A percentile compares a stretch with the other conserved stretches of the same genome.
These are phyloP conservation scores for Aeschynomene evenia DNA, from an alignment of 306 rosid genomes.

Conservation along the genomic window DNA sequence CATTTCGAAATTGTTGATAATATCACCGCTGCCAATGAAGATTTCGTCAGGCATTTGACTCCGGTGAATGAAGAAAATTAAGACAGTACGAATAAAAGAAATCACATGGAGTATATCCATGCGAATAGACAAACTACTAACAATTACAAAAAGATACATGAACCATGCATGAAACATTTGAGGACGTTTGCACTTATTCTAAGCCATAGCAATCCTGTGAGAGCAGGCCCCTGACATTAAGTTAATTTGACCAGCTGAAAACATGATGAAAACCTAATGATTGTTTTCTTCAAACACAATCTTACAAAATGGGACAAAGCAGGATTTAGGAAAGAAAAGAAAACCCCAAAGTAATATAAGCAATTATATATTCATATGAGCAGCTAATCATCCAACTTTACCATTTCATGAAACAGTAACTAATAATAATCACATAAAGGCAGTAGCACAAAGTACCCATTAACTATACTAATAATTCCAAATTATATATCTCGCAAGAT, in stretches of 20 bases:
- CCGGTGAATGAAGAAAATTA: not conserved
- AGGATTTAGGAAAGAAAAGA: not conserved
- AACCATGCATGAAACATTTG: not conserved
- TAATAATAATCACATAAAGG: slow-evolving; percentile 3
- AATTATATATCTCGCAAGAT: not conserved
- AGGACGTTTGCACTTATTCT: not conserved
- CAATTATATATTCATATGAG: not conserved
- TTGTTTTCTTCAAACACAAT: not conserved
- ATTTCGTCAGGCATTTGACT: not conserved
- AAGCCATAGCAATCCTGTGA: slow-evolving; percentile 2
- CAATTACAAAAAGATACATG: not conserved
- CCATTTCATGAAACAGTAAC: not conserved
- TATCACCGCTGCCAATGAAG: slow-evolving; percentile 52
- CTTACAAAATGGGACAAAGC: not conserved
- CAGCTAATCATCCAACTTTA: slow-evolving; percentile 1
- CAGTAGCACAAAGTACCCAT: not conserved
- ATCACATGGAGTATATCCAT: not conserved
- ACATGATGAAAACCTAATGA: no score
- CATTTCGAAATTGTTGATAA: slow-evolving; percentile 57
- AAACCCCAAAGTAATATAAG: not conserved
- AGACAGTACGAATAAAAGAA: not conserved
- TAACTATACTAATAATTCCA: not conserved
- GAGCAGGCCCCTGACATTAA: not conserved
- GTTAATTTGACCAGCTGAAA: not conserved
- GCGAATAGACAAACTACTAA: not conserved